These are phyloP conservation scores for Raffaelea arxii DNA, from an alignment of 2,329 filamentous ascomycete genomes.

Conservation along the genomic window DNA sequence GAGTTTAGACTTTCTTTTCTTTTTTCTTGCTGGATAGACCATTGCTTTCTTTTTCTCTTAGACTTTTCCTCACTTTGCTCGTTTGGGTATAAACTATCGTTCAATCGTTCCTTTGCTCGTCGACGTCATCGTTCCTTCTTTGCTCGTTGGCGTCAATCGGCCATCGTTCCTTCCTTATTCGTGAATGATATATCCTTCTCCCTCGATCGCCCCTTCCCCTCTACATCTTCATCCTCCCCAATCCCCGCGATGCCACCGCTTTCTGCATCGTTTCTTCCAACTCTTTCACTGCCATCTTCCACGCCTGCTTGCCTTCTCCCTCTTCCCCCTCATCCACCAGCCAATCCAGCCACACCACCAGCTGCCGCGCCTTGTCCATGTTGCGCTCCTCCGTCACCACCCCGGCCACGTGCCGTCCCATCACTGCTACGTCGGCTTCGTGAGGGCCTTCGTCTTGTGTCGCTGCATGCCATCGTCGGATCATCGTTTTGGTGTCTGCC, in stretches of 20 bases:
- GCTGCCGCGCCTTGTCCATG: constrained; percentile 80
- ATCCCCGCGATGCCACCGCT: constrained; percentile 45
- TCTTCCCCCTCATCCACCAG: constrained; percentile 39
- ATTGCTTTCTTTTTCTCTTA: no score
- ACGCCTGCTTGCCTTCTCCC: constrained; percentile 27
- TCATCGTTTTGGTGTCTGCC: constrained; percentile 60
- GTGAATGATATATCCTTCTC: background rate
- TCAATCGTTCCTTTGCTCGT: no score
- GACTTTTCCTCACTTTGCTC: no score
- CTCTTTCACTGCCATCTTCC: constrained; percentile 32
- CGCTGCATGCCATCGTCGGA: constrained; percentile 65
- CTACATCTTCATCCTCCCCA: constrained; percentile 38
- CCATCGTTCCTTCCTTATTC: background rate
- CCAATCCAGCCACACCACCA: constrained; percentile 62
- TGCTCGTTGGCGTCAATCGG: no score
- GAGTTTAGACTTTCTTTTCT: no score
- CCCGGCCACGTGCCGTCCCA: constrained; percentile 60
- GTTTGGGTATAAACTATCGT: no score
- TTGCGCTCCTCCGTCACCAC: constrained; percentile 71
- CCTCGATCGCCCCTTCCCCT: background rate
- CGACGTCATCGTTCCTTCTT: background rate
- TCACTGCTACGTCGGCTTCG: constrained; percentile 62
- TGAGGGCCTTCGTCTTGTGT: constrained; percentile 71
- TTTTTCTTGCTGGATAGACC: no score
- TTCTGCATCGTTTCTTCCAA: constrained; percentile 42